phyloP scores from a whole-genome alignment of 768 basidiomycete genomes.

The Suillus subluteus region DNA sequence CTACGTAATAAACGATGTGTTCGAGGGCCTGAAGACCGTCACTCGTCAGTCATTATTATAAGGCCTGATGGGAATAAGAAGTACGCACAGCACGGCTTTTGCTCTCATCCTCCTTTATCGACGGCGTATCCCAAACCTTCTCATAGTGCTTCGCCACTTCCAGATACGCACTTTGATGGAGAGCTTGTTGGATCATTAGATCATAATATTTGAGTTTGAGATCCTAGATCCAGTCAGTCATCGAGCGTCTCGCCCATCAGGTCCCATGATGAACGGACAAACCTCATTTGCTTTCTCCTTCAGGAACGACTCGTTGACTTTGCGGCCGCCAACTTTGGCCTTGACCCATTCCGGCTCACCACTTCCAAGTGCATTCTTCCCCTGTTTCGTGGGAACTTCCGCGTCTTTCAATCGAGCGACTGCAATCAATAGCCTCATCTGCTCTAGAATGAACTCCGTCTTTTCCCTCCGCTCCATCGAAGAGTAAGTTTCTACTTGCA shows the following conservation, averaged over 20 bases:
- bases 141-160: constrained; percentile 95
- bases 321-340: constrained; percentile 88
- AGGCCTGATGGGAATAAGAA: constrained; percentile 5
- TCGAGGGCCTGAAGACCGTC: constrained; percentile 71
- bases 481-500: constrained; percentile 98
- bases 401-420: constrained; percentile 78
- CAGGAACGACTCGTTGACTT: constrained; percentile 92
- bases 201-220: constrained; percentile 96
- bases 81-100: constrained; percentile 68
- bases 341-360: constrained; percentile 94
- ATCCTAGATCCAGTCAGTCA: constrained; percentile 55
- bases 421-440: constrained; percentile 88
- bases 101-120: constrained; percentile 82
- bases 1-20: constrained; percentile 92
- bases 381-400: constrained; percentile 60
- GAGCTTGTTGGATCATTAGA: constrained; percentile 93
- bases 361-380: constrained; percentile 58
- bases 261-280: constrained; percentile 18
- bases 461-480: constrained; percentile 98
- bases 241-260: constrained; percentile 13
- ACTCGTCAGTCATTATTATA: constrained; percentile 9
- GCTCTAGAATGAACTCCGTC: constrained; percentile 97
- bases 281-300: constrained; percentile 91
- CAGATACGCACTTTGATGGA: constrained; percentile 83
- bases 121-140: constrained; percentile 97